Conservation (phyloP, 2,329 filamentous ascomycete genomes). For the Grosmannia huntii region DNA sequence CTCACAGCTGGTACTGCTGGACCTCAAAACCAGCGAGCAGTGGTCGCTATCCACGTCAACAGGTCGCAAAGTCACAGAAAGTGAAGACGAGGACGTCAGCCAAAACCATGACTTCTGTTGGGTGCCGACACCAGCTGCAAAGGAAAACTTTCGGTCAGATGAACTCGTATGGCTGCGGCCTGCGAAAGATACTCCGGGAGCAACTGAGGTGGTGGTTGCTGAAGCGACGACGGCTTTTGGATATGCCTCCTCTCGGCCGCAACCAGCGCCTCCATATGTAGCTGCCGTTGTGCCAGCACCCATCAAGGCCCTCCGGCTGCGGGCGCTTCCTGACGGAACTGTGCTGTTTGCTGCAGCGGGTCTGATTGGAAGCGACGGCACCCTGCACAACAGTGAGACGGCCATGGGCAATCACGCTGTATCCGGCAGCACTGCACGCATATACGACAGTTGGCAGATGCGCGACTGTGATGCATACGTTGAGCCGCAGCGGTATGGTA, state of each 20-base stretch:
- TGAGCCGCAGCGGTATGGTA: slow-evolving; percentile 18
- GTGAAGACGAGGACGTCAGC: slow-evolving; percentile 12
- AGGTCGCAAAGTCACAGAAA: neutral
- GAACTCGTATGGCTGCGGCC: slow-evolving; percentile 21
- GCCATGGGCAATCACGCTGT: neutral
- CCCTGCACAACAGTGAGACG: slow-evolving; percentile 17
- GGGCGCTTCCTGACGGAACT: slow-evolving; percentile 19
- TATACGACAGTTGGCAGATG: slow-evolving; percentile 22
- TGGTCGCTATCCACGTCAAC: slow-evolving; percentile 1
- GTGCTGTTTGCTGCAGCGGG: slow-evolving; percentile 24
- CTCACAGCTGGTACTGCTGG: slow-evolving; percentile 22
- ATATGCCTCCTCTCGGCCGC: neutral
- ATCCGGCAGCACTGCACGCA: slow-evolving; percentile 17
- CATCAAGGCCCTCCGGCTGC: slow-evolving; percentile 21
- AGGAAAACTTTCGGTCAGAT: slow-evolving; percentile 6
- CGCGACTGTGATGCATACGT: slow-evolving; percentile 22
- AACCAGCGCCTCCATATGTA: slow-evolving; percentile 9
- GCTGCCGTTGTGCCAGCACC: slow-evolving; percentile 20
- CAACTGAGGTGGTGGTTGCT: slow-evolving; percentile 20
- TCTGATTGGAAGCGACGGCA: slow-evolving; percentile 18
- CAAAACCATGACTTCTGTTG: slow-evolving; percentile 22
- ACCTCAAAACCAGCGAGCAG: slow-evolving; percentile 19
- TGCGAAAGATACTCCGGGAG: slow-evolving; percentile 14
- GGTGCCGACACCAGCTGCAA: slow-evolving; percentile 17
- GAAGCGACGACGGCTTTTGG: neutral